Evolutionary conservation across 805 yeast genomes (phyloP).

Genomic region (Kodamaea nitidulidarum): DNA sequence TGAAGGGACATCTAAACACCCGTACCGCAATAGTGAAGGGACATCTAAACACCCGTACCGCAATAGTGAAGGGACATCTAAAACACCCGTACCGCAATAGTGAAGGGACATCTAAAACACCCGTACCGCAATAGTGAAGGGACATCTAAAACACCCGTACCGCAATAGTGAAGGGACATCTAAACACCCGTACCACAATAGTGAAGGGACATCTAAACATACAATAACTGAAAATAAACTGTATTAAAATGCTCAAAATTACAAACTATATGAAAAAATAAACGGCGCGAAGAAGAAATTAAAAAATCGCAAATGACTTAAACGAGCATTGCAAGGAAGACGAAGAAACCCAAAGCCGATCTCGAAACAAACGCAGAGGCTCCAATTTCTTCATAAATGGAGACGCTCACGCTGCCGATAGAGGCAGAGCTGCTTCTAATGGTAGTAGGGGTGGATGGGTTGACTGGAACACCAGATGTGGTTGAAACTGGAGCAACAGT

Average conservation of each 20-base stretch:
- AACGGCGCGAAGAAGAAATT: too few relatives aligned
- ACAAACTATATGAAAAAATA: too few relatives aligned
- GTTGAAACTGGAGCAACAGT: slow-evolving; percentile 6
- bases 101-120: too few relatives aligned
- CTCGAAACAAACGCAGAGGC: slow-evolving; percentile 7
- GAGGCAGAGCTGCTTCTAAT: slow-evolving; percentile 7
- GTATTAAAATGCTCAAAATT: slow-evolving; percentile 3
- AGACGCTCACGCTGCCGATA: slow-evolving; percentile 7
- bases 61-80: too few relatives aligned
- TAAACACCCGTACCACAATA: too few relatives aligned
- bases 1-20: slow-evolving; percentile 13
- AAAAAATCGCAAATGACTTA: too few relatives aligned
- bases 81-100: slow-evolving; percentile 11
- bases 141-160: too few relatives aligned
- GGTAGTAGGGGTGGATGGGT: slow-evolving; percentile 1
- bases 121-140: too few relatives aligned
- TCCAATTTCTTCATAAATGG: slow-evolving; percentile 11
- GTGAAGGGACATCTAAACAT: slow-evolving; percentile 17
- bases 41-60: too few relatives aligned
- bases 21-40: too few relatives aligned
- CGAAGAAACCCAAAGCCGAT: slow-evolving; percentile 9
- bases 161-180: too few relatives aligned
- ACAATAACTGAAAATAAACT: slow-evolving; percentile 6
- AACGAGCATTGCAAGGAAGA: slow-evolving; percentile 12
- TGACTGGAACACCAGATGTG: too few relatives aligned